Base-by-base conservation (phyloP, 2,329 filamentous ascomycete genomes). In the Xylaria sp. region DNA sequence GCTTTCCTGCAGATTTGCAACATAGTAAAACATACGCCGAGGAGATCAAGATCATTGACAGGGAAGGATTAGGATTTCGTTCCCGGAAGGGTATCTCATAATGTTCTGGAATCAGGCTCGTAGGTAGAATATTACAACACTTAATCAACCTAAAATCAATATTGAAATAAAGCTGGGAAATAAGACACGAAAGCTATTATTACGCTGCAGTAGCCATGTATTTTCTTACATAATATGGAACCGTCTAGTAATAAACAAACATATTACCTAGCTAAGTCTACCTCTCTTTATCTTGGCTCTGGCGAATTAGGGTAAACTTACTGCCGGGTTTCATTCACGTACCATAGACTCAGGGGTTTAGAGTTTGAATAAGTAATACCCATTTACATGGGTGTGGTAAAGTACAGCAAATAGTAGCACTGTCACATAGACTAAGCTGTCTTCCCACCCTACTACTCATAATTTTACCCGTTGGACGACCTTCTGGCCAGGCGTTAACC, bases 11-110 rank as follows among this genome's bases (percentile, higher is more conserved):
- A 31, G 55, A 62, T 60, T 45, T 67, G 44, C 33, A 66, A 20
- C 42, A 61, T 1, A 47, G 51, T 63, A 47, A 63, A 53, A 66
- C 61, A 66, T 38, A 17, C 20, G 22, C 55, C 49, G 3, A 49
- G 22, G n/a, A 29, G 57, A 47, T 68, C 45, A 13, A 22, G 53
- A 13, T 39, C 42, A 31, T 27, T 44, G n/a, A 29, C 7, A 33
- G n/a, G 25, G 25, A 44, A 27, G 10, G 15, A 51, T n/a, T 36
- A 20, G 20, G 1, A 22, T 56, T 15, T 25, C 7, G 15, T 49
- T 22, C 3, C 29, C 5, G 31, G 25, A 51, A 47, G 57, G 7
- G 61, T 4, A 22, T 25, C 13, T 2, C 17, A 22, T 33, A n/a
- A 29, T 31, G 15, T 39, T 33, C 22, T 36, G 31, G 51, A 57